phyloP scores from a whole-genome alignment of 108 stramenopile species.

The Nitzschia palea region DNA sequence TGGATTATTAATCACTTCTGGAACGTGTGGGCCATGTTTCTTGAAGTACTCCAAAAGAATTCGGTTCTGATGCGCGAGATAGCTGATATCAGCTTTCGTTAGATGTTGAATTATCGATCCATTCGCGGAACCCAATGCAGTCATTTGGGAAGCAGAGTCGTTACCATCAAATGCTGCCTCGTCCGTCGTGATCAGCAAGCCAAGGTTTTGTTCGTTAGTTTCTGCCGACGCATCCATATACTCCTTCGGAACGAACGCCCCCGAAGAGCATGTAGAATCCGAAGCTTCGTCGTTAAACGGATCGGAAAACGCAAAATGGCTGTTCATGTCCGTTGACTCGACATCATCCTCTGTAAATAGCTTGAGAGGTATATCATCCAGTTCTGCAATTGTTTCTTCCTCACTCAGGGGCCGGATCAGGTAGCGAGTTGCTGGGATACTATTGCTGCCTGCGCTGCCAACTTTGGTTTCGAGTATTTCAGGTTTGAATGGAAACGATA shows the following conservation, averaged over 20 bases:
- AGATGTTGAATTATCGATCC: not conserved
- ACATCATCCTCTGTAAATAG: not conserved
- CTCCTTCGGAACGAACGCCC: not conserved
- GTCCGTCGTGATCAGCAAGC: not conserved
- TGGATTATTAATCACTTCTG: too few species aligned
- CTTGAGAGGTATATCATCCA: constrained; percentile 1
- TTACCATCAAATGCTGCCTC: not conserved
- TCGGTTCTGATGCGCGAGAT: constrained; percentile 23
- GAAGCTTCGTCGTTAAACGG: not conserved
- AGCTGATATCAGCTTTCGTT: constrained; percentile 18
- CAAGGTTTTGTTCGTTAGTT: not conserved
- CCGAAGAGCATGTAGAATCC: not conserved
- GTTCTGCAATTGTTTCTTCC: not conserved
- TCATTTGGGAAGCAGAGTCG: not conserved
- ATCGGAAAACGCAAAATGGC: not conserved
- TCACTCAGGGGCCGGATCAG: not conserved
- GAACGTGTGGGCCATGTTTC: too few species aligned
- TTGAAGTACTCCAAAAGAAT: not conserved
- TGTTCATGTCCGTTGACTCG: not conserved
- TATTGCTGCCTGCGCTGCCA: not conserved
- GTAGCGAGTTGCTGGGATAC: not conserved
- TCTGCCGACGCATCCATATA: not conserved
- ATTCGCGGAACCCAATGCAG: not conserved
- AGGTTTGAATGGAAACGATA: constrained; percentile 9
- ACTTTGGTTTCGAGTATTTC: not conserved